These are phyloP conservation scores for Arthrobotrys entomopaga DNA, from an alignment of 2,329 filamentous ascomycete species.

Conservation along the genomic window DNA sequence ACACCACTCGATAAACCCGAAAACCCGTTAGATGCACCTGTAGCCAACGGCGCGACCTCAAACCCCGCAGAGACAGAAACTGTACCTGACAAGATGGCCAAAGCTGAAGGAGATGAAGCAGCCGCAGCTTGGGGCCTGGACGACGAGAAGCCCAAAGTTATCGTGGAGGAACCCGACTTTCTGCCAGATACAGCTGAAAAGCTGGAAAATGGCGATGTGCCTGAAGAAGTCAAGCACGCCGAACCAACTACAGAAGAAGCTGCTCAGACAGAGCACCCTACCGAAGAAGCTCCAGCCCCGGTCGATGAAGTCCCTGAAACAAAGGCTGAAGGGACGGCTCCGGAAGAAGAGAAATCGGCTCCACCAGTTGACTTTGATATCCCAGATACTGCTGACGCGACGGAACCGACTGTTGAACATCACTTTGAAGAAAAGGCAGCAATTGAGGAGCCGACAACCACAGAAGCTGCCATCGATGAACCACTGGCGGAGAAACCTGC, in stretches of 20 bases:
- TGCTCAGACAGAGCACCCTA: neutral
- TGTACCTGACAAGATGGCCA: constrained; percentile 37
- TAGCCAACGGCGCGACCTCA: constrained; percentile 43
- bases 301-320: constrained; percentile 23
- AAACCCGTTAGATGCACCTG: constrained; percentile 42
- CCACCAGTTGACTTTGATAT: constrained; percentile 38
- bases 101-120: constrained; percentile 48
- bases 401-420: constrained; percentile 24
- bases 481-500: constrained; percentile 7
- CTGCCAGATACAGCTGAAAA: constrained; percentile 43
- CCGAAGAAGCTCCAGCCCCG: constrained; percentile 10
- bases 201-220: constrained; percentile 33
- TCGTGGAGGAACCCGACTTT: constrained; percentile 39
- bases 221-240: constrained; percentile 11
- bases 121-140: constrained; percentile 44
- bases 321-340: constrained; percentile 22
- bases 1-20: constrained; percentile 52
- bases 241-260: constrained; percentile 22
- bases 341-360: constrained; percentile 20
- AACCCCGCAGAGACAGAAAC: constrained; percentile 19
- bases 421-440: constrained; percentile 6
- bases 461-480: constrained; percentile 20
- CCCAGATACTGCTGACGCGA: constrained; percentile 49
- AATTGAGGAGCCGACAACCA: constrained; percentile 11
- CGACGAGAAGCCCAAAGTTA: constrained; percentile 37